Conservation (phyloP, 768 basidiomycete genomes). For the Tulasnella calospora region DNA sequence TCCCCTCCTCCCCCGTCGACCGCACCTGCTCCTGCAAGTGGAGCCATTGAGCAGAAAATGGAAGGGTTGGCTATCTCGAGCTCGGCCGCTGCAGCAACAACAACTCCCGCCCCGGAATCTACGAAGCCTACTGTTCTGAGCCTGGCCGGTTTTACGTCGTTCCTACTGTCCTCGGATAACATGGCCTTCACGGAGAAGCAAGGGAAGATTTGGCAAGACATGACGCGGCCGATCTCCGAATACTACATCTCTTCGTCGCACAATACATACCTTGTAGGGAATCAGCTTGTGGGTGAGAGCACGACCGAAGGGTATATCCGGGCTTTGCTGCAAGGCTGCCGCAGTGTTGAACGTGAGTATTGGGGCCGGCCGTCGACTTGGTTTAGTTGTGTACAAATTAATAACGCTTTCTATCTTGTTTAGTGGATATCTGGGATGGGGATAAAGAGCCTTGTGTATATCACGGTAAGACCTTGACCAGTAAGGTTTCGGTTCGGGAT, state of each 20-base stretch:
- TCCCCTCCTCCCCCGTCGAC: neutral
- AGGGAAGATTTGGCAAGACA: slow-evolving; percentile 63
- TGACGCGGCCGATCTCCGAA: slow-evolving; percentile 81
- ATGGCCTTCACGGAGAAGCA: slow-evolving; percentile 53
- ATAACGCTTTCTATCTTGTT: neutral
- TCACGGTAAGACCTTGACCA: slow-evolving; percentile 85
- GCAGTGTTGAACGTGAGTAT: slow-evolving; percentile 84
- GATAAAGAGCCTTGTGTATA: slow-evolving; percentile 78
- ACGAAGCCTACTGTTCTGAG: neutral
- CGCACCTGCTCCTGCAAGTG: neutral
- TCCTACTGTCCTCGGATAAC: slow-evolving; percentile 78
- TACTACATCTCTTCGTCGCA: slow-evolving; percentile 89
- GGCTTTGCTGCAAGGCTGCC: slow-evolving; percentile 79
- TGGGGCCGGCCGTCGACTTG: no score
- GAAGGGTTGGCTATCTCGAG: neutral
- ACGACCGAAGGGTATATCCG: slow-evolving; percentile 75
- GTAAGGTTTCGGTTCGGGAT: slow-evolving; percentile 73
- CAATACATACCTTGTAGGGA: slow-evolving; percentile 85
- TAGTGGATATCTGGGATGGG: slow-evolving; percentile 92
- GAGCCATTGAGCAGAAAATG: neutral
- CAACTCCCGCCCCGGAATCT: slow-evolving; percentile 9
- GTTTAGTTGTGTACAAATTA: neutral
- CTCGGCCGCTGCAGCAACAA: neutral
- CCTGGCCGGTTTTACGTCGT: slow-evolving; percentile 65
- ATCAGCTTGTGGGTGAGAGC: slow-evolving; percentile 74